Evolutionary conservation across 345 rosid species (phyloP), one percentile per base, ranked within the genome.

Genomic region (Erodium maritimum): DNA sequence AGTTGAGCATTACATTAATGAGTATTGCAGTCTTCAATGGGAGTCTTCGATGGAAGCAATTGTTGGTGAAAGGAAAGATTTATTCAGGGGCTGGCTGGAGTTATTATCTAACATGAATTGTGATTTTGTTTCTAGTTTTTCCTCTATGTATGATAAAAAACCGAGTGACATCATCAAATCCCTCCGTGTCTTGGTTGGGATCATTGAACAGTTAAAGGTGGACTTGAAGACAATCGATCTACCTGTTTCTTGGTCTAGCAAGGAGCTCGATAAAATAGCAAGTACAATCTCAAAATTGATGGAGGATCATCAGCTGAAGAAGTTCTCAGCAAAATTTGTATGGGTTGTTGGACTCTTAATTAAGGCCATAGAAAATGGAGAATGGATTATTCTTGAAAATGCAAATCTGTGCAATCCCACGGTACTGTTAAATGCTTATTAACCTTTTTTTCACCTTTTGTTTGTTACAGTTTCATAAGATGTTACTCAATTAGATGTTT

Each of bases 351-450:
- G 96, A 59, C 66, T 66, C 65, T 79, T 91, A 60, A 69, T 84
- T 62, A 91, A 78, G 79, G 98, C 96, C 51, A 82, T 91, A 67
- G 95, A 91, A 73, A 86, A 80, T 61, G 98, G 98, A 65, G 98
- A 91, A 68, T 91, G 98, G 98, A 69, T 91, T 51, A 78, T 91
- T 60, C 74, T 91, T 22, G 85, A 91, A 74, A 82, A 88, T 75
- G 98, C 98, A 72, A 91, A 91, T 74, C 87, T 91, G 58, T 91
- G 98, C 71, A 91, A 79, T 73, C 98, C 98, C 56, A 88, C 98
- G 79, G 98, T 91, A 29, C 48, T 42, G 48, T 50, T 56, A 55
- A 64, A 50, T 68, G 67, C n/a, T 46, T 53, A 18, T 59, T 60
- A 45, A 24, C 50, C 29, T 58, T 22, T 61, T 54, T 23, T 56